Evolutionary conservation across 169 alveolate genomes (phyloP).

Genomic region (Plasmodium yoelii): DNA sequence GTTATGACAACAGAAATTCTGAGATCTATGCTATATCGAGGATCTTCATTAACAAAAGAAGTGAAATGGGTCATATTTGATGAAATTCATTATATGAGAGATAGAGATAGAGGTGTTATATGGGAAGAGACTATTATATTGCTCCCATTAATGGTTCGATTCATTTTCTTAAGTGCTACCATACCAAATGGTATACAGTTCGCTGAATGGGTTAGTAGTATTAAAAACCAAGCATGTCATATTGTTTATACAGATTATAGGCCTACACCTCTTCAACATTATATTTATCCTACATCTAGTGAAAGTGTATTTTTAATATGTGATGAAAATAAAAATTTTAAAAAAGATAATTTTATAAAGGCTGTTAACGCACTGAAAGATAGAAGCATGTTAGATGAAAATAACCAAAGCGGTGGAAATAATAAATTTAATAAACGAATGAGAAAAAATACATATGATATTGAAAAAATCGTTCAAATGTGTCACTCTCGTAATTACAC

Average conservation of each 20-base stretch:
- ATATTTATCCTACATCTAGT: conserved; percentile 95
- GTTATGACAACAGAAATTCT: conserved; percentile 99
- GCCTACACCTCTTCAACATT: conserved; percentile 98
- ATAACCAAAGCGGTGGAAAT: conserved; percentile 54
- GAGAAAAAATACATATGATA: conserved; percentile 84
- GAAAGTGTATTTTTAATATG: conserved; percentile 96
- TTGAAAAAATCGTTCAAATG: conserved; percentile 94
- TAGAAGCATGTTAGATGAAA: conserved; percentile 86
- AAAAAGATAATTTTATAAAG: conserved; percentile 81
- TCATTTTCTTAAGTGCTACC: conserved; percentile 99
- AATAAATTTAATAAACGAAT: conserved; percentile 73
- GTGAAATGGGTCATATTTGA: conserved; percentile 95
- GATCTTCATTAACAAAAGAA: conserved; percentile 94
- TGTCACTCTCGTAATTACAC: conserved; percentile 93
- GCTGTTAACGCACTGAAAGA: conserved; percentile 80
- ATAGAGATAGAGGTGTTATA: conserved; percentile 99
- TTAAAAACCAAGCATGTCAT: conserved; percentile 97
- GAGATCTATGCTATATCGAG: conserved; percentile 98
- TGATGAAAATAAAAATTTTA: conserved; percentile 94
- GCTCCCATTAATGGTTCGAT: conserved; percentile 94
- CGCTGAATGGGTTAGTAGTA: conserved; percentile 99
- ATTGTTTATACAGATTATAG: conserved; percentile 98
- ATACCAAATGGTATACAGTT: conserved; percentile 99
- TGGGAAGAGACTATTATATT: conserved; percentile 99
- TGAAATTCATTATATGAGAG: conserved; percentile 99